phyloP scores from a whole-genome alignment of 306 rosid species.

The Lathyrus tuberosus region DNA sequence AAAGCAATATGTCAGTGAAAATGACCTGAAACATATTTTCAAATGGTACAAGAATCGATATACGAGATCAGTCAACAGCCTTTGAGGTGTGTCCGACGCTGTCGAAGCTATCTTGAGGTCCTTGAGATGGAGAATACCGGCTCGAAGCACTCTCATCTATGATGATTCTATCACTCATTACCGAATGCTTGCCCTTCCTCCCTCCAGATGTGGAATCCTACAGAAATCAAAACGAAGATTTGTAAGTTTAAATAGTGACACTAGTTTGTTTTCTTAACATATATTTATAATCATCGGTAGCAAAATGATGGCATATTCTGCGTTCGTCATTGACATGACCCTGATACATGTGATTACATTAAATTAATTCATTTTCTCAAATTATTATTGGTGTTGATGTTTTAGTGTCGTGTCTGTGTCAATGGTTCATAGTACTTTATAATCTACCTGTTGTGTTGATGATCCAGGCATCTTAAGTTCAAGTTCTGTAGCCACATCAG shows the following conservation, averaged over 20 bases:
- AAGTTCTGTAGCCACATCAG: slow-evolving; percentile 87
- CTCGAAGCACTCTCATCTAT: slow-evolving; percentile 69
- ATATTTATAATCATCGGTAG: not conserved
- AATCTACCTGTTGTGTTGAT: slow-evolving; percentile 68
- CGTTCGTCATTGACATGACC: not conserved
- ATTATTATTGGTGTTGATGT: not conserved
- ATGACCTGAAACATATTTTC: slow-evolving; percentile 25
- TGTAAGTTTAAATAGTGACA: slow-evolving; percentile 6
- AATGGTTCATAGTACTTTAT: not conserved
- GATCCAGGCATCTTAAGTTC: slow-evolving; percentile 97
- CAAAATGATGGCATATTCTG: not conserved
- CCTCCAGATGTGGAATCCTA: slow-evolving; percentile 64
- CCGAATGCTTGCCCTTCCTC: slow-evolving; percentile 70
- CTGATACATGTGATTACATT: not conserved
- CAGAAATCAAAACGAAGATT: slow-evolving; percentile 31
- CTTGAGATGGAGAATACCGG: slow-evolving; percentile 67
- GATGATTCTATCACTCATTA: slow-evolving; percentile 54
- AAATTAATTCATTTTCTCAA: not conserved
- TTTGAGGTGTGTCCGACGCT: slow-evolving; percentile 67
- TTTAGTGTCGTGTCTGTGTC: not conserved
- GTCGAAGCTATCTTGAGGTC: slow-evolving; percentile 77
- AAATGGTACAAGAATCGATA: slow-evolving; percentile 27
- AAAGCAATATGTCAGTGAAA: not conserved
- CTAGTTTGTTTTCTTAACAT: slow-evolving; percentile 20
- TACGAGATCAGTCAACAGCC: slow-evolving; percentile 46